These are phyloP conservation scores for Heracleum sosnowskyi DNA, from an alignment of 129 eudicot genomes.

Conservation along the genomic window DNA sequence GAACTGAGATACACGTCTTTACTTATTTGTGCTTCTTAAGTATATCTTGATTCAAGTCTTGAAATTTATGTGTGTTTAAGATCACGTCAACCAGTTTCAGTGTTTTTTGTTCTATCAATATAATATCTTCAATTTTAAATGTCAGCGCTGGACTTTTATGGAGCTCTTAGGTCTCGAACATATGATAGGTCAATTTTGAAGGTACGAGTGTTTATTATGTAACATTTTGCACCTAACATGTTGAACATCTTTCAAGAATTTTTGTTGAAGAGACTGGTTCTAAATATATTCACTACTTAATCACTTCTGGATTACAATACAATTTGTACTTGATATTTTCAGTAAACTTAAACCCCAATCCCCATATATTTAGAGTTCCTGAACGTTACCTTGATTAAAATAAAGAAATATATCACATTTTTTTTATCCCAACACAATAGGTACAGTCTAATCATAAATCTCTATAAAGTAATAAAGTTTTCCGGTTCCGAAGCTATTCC, in stretches of 20 bases:
- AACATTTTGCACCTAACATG: neutral
- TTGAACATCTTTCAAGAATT: neutral
- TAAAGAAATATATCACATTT: neutral
- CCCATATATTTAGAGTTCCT: neutral
- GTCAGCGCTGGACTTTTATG: constrained; percentile 97
- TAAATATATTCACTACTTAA: neutral
- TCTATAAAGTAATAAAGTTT: no score
- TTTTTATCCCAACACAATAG: neutral
- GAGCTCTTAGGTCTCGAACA: constrained; percentile 95
- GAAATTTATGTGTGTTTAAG: neutral
- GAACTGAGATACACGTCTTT: neutral
- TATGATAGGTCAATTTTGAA: constrained; percentile 70
- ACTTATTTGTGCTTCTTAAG: neutral
- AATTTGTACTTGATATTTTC: neutral
- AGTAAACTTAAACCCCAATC: neutral
- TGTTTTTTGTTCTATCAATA: neutral
- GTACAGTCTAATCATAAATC: no score
- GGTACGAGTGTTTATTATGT: constrained; percentile 31
- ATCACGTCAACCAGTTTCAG: neutral
- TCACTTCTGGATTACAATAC: neutral
- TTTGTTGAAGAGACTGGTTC: neutral
- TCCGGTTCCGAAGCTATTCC: neutral
- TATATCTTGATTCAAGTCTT: neutral
- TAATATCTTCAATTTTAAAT: constrained; percentile 2
- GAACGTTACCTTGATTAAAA: neutral